phyloP scores from a whole-genome alignment of 192 early-diverging fungal genomes.

The Phycomyces nitens region DNA sequence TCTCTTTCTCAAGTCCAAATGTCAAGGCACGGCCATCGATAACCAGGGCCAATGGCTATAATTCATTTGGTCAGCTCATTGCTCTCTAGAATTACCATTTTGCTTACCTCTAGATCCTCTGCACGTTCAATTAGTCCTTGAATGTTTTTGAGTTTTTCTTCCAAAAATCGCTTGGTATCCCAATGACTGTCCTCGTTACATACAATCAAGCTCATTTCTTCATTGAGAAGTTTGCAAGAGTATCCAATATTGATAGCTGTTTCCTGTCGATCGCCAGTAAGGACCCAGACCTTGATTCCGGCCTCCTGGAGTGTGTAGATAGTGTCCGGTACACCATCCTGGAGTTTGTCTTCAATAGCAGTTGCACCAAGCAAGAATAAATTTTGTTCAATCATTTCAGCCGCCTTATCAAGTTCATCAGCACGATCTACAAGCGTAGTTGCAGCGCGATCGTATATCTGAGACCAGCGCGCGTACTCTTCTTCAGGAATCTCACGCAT shows the following conservation, averaged over 20 bases:
- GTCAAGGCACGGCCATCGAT: slow-evolving; percentile 93
- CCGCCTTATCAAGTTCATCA: slow-evolving; percentile 85
- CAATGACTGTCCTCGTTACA: slow-evolving; percentile 90
- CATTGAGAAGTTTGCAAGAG: slow-evolving; percentile 91
- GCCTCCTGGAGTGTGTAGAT: slow-evolving; percentile 95
- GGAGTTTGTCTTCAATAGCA: slow-evolving; percentile 97
- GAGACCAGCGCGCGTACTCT: slow-evolving; percentile 82
- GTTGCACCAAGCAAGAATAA: slow-evolving; percentile 92
- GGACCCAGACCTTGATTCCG: slow-evolving; percentile 95
- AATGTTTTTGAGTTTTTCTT: slow-evolving; percentile 81
- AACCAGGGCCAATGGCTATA: slow-evolving; percentile 80
- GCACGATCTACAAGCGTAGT: slow-evolving; percentile 90
- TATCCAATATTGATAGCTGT: slow-evolving; percentile 99
- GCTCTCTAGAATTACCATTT: no score
- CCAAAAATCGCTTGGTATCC: slow-evolving; percentile 90
- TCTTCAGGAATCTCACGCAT: slow-evolving; percentile 87
- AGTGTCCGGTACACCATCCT: slow-evolving; percentile 96
- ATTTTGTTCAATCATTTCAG: slow-evolving; percentile 93
- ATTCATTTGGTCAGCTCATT: no score
- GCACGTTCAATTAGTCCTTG: slow-evolving; percentile 47
- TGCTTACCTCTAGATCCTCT: slow-evolving; percentile 39
- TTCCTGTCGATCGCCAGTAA: slow-evolving; percentile 97
- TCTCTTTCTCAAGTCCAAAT: slow-evolving; percentile 87
- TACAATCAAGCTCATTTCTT: slow-evolving; percentile 93
- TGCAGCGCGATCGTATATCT: slow-evolving; percentile 80